Conservation (phyloP, 2,329 filamentous ascomycete species). For the Bipolaris zeicola region DNA sequence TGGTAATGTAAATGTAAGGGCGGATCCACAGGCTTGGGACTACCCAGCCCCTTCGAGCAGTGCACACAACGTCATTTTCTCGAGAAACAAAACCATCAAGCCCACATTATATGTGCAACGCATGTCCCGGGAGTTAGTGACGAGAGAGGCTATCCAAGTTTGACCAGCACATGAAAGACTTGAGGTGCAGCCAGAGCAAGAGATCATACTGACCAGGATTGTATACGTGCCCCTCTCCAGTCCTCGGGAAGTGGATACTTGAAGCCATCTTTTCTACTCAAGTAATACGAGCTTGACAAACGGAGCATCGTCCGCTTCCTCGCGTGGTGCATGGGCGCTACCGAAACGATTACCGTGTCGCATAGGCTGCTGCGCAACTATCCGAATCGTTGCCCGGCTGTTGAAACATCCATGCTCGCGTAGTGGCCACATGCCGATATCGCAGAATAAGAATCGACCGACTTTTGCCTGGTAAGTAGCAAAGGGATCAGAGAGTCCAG, state of each 20-base stretch:
- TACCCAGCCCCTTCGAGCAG: slow-evolving; percentile 14
- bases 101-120: slow-evolving; percentile 9
- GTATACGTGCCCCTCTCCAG: slow-evolving; percentile 14
- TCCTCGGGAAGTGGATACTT: slow-evolving; percentile 29
- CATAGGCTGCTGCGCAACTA: slow-evolving; percentile 33
- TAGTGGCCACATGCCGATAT: slow-evolving; percentile 15
- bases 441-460: slow-evolving; percentile 9
- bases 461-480: slow-evolving; percentile 5
- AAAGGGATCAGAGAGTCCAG: slow-evolving; percentile 3
- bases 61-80: slow-evolving; percentile 23
- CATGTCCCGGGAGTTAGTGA: neutral
- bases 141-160: slow-evolving; percentile 9
- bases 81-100: slow-evolving; percentile 23
- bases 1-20: slow-evolving; percentile 37
- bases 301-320: slow-evolving; percentile 31
- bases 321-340: slow-evolving; percentile 42
- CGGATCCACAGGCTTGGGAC: slow-evolving; percentile 18
- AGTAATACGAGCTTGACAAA: slow-evolving; percentile 38
- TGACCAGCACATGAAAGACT: slow-evolving; percentile 15
- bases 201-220: slow-evolving; percentile 24
- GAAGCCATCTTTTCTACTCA: slow-evolving; percentile 19
- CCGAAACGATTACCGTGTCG: slow-evolving; percentile 36
- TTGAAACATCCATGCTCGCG: slow-evolving; percentile 32
- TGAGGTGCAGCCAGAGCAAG: slow-evolving; percentile 22
- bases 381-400: slow-evolving; percentile 25